Evolutionary conservation across 371 early-diverging fungal species (phyloP), one percentile per base, ranked within the genome.

Genomic region (Circinella minor): DNA sequence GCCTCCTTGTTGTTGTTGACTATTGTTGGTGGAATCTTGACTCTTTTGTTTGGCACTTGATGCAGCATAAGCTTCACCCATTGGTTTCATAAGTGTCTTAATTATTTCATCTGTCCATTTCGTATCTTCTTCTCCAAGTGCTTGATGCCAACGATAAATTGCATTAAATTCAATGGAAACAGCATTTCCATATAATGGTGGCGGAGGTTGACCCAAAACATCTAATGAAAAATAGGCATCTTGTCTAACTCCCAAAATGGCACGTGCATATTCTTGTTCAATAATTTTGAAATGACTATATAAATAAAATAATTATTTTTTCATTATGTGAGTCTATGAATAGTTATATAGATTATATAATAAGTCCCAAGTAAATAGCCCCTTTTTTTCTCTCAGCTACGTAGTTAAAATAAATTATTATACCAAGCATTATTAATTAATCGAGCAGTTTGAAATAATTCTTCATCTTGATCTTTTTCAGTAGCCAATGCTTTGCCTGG

Each of bases 61-160:
- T 61, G 38, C 13, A 5, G 34, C n/a, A 10, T 43, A 43, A 43
- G 43, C 43, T 37, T 48, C 38, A 39, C 49, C 18, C 62, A 43
- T 62, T 17, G 43, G 62, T 15, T 14, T 34, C 10, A 5, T 39
- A 6, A 78, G 68, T 0, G 77, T 14, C 1, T 18, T 4, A 77
- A 81, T 81, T 18, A 81, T 73, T 7, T 75, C 13, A 14, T 69
- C 62, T 3, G 84, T 10, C 86, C 83, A 86, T 10, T 68, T 66
- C 0, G 70, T 51, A 57, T 87, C 87, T 37, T 83, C 67, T 63
- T 81, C 60, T 27, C 84, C 81, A 55, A 86, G 71, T 18, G 79
- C 84, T 14, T 77, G 71, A 55, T 87, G 88, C 88, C 86, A 87
- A 34, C 86, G 77, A 55, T 87, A 87, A 17, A 85, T 70, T 6